Conservation (phyloP, 2,329 filamentous ascomycete genomes). For the Grosmannia serpens region DNA sequence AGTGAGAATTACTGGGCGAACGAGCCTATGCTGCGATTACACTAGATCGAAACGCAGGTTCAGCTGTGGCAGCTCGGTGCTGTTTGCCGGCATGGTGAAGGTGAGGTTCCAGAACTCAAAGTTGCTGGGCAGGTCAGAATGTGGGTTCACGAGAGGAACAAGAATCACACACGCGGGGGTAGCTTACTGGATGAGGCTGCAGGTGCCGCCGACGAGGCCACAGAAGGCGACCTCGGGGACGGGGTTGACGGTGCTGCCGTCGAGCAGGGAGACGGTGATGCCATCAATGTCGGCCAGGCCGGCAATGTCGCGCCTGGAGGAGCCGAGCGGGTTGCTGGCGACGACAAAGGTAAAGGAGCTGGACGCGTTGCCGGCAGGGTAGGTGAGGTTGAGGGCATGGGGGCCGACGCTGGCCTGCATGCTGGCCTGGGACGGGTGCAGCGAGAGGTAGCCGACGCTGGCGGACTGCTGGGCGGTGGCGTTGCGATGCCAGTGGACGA, state of each 20-base stretch:
- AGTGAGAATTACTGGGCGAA: not conserved
- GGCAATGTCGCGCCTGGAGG: constrained; percentile 28
- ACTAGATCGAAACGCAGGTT: constrained; percentile 3
- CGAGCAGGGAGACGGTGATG: constrained; percentile 28
- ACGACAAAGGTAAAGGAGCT: constrained; percentile 41
- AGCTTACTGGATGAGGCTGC: constrained; percentile 14
- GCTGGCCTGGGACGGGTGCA: constrained; percentile 23
- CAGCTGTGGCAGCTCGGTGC: constrained; percentile 7
- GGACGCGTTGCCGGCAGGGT: constrained; percentile 36
- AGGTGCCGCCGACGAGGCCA: constrained; percentile 25
- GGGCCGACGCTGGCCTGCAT: constrained; percentile 30
- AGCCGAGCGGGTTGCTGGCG: constrained; percentile 27
- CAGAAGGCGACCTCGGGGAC: constrained; percentile 30
- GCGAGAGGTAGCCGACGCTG: constrained; percentile 22
- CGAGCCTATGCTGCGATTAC: not conserved
- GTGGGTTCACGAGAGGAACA: not conserved
- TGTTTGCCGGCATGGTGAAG: constrained; percentile 24
- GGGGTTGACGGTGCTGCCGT: constrained; percentile 28
- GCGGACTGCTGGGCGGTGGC: constrained; percentile 16
- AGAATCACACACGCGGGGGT: no score
- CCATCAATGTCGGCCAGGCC: constrained; percentile 37
- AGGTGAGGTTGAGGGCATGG: constrained; percentile 34
- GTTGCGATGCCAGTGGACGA: constrained; percentile 42
- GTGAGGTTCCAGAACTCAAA: constrained; percentile 38
- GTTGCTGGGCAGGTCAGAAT: constrained; percentile 15